Percentiles rank a stretch among this genome's conserved stretches.
Evolutionary conservation across 1,284 basidiomycete genomes (phyloP).

Genomic region (Apiotrichum domesticum): DNA sequence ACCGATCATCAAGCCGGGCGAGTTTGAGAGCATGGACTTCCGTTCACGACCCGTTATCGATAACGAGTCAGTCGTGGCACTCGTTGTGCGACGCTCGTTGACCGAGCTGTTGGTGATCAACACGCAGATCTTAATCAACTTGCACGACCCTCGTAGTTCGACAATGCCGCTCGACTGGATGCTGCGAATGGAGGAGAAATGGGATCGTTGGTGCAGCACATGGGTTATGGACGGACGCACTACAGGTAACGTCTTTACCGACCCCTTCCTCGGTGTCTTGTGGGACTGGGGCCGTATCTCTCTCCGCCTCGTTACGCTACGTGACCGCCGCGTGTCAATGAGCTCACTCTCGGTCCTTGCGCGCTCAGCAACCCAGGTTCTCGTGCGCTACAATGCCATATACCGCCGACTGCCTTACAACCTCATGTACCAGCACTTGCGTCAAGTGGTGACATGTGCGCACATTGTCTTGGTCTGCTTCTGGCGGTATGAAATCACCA

Average conservation of each 20-base stretch:
- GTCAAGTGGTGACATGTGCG: conserved; percentile 17
- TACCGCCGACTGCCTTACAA: conserved; percentile 14
- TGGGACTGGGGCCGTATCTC: conserved; percentile 21
- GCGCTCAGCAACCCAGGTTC: conserved; percentile 15
- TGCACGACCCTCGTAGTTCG: conserved; percentile 12
- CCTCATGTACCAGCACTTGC: conserved; percentile 17
- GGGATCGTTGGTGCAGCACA: conserved; percentile 11
- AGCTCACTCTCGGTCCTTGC: conserved; percentile 17
- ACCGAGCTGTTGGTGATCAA: conserved; percentile 18
- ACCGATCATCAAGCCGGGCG: conserved; percentile 14
- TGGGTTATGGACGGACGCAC: conserved; percentile 13
- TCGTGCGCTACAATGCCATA: conserved; percentile 12
- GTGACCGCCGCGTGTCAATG: conserved; percentile 14
- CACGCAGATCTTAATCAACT: conserved; percentile 15
- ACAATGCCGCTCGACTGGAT: conserved; percentile 11
- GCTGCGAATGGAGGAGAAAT: conserved; percentile 12
- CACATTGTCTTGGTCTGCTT: conserved; percentile 19
- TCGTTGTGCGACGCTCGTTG: conserved; percentile 12
- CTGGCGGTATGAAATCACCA: conserved; percentile 18
- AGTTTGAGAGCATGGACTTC: conserved; percentile 16
- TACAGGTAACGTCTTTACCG: conserved; percentile 8
- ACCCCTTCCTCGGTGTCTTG: conserved; percentile 10
- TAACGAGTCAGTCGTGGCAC: conserved; percentile 1
- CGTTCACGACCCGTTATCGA: conserved; percentile 9
- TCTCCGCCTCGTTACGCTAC: conserved; percentile 8